phyloP scores from a whole-genome alignment of 164 flowering plant species.

The Pachysandra terminalis region DNA sequence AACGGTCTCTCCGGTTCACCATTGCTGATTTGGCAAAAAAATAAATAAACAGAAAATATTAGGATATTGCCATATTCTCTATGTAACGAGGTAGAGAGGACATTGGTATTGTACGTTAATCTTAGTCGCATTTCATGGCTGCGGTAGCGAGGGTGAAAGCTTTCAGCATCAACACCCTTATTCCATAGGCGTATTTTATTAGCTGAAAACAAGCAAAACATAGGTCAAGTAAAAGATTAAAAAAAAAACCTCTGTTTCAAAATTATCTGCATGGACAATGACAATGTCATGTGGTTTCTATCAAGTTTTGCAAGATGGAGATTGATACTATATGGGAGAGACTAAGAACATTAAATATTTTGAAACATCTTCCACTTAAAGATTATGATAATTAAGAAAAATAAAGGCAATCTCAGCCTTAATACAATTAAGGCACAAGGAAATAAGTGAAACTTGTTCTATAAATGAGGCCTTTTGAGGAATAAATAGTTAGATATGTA shows the following conservation, averaged over 20 bases:
- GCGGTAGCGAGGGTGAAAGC: constrained; percentile 78
- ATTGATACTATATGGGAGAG: not conserved
- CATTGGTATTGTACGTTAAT: constrained; percentile 45
- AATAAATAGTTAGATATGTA: too few species aligned
- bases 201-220: constrained; percentile 37
- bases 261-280: too few species aligned
- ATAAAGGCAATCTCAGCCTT: not conserved
- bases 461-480: not conserved
- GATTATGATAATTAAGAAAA: not conserved
- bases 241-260: too few species aligned
- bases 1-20: constrained; percentile 93
- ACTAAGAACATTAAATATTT: not conserved
- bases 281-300: not conserved
- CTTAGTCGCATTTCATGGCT: constrained; percentile 70
- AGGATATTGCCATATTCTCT: not conserved
- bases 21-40: constrained; percentile 40
- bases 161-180: constrained; percentile 94
- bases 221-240: not conserved
- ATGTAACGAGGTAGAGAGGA: not conserved
- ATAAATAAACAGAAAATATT: not conserved
- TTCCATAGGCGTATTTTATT: constrained; percentile 92
- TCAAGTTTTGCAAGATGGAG: not conserved
- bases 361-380: not conserved
- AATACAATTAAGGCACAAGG: not conserved
- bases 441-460: not conserved